These are phyloP conservation scores for Ophiostoma tasmaniense DNA, from an alignment of 2,329 filamentous ascomycete species.

Conservation along the genomic window DNA sequence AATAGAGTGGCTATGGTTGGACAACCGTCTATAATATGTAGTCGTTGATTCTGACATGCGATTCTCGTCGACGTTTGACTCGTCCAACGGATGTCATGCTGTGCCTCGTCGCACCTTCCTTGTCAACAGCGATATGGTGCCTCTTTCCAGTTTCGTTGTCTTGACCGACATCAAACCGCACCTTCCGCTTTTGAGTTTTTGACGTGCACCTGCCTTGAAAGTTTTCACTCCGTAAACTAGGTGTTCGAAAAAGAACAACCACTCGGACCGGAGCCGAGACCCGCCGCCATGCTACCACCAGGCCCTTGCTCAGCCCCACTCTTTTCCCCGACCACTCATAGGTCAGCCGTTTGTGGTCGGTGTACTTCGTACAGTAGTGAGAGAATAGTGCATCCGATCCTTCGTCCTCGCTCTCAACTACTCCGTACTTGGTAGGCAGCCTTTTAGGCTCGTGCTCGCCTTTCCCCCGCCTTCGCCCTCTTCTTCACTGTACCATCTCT, in stretches of 20 bases:
- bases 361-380: background rate
- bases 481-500: background rate
- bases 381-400: background rate
- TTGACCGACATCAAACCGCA: background rate
- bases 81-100: background rate
- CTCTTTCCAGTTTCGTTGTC: background rate
- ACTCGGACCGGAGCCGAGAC: background rate
- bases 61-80: background rate
- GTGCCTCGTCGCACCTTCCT: background rate
- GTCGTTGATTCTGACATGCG: no score
- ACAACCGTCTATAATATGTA: background rate
- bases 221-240: background rate
- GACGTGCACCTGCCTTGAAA: background rate
- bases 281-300: background rate
- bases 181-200: background rate
- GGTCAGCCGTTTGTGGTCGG: background rate
- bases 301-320: background rate
- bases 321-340: conserved; percentile 1
- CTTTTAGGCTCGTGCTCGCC: conserved; percentile 1
- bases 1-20: background rate
- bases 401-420: background rate
- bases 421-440: background rate
- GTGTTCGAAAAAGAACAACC: background rate
- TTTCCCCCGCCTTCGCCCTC: background rate
- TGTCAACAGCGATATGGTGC: background rate